Base-by-base conservation (phyloP, 169 alveolate species). In the Plasmodium sp. region DNA sequence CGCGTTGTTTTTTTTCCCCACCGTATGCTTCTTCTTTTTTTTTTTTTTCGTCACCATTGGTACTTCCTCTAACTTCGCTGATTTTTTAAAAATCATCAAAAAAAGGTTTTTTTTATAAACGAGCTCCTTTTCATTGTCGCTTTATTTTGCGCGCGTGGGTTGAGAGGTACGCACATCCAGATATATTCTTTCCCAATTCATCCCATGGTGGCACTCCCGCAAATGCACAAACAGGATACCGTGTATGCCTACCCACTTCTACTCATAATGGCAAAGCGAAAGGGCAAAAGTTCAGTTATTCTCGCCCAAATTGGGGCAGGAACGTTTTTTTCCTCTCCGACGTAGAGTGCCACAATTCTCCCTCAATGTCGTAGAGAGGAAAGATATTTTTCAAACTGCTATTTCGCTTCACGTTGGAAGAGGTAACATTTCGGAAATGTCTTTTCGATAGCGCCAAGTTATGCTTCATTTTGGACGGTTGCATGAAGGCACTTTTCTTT, bases 311-410 rank as follows among this genome's bases (percentile, higher is more conserved):
- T 31, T 31, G 45, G 18, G 93, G 93, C 34, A 85, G 39, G 39
- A 48, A 75, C 16, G 80, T 85, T 85, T 75, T 83, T 7, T 48
- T 56, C 67, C 31, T 51, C 39, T 85, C 85, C n/a, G 85, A 75
- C 62, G 54, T 85, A 16, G 80, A 54, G 12, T 75, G 71, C 93
- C 93, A 85, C 31, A 85, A 18, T 56, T 85, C 83, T 33, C 93
- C 93, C 80, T 85, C 86, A 56, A 85, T 85, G 45, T 85, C 93
- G 67, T 75, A 85, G 16, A 85, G 81, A n/a, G 93, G 93, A 51
- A 85, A 54, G n/a, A n/a, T 34, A 71, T 56, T 79, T 33, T 85
- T 34, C 56, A 85, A 41, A 85, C 36, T 85, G 41, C 41, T 51
- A 43, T 39, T 84, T 71, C 56, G 75, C 36, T 84, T 84, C n/a